phyloP scores from a whole-genome alignment of 225 moss, liverwort and hornwort species.

The Bryum argenteum region DNA sequence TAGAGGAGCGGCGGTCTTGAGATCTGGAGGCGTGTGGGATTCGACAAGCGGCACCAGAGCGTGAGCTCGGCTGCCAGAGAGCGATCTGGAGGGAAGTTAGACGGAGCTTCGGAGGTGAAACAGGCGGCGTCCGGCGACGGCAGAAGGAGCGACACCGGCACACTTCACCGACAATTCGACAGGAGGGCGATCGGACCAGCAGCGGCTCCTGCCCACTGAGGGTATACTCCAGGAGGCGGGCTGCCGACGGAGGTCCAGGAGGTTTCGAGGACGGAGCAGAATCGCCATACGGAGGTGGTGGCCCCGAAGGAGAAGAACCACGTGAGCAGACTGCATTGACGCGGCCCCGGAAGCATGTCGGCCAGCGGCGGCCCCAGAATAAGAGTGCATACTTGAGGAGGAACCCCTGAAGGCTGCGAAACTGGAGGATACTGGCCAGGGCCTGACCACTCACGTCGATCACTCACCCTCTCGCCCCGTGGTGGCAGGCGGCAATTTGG shows the following conservation, averaged over 20 bases:
- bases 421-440: slow-evolving; percentile 47
- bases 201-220: slow-evolving; percentile 43
- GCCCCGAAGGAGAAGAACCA: slow-evolving; percentile 52
- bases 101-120: too few species aligned
- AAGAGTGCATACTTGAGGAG: slow-evolving; percentile 38
- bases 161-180: too few species aligned
- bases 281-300: slow-evolving; percentile 40
- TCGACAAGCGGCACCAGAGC: too few species aligned
- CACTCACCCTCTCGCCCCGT: slow-evolving; percentile 75
- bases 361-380: slow-evolving; percentile 28
- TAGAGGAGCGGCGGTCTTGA: too few species aligned
- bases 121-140: too few species aligned
- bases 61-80: too few species aligned
- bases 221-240: slow-evolving; percentile 38
- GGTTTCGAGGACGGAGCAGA: slow-evolving; percentile 36
- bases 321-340: slow-evolving; percentile 46
- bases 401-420: slow-evolving; percentile 47
- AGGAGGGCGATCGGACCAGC: slow-evolving; percentile 33
- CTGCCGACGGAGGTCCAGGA: slow-evolving; percentile 39
- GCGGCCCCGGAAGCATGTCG: slow-evolving; percentile 38
- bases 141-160: too few species aligned
- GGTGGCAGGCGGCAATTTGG: slow-evolving; percentile 26
- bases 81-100: too few species aligned
- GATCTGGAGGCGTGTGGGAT: too few species aligned
- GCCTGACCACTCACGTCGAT: slow-evolving; percentile 56